These are phyloP conservation scores for Hygrophoropsis aurantiaca DNA, from an alignment of 768 basidiomycete genomes.

Conservation along the genomic window DNA sequence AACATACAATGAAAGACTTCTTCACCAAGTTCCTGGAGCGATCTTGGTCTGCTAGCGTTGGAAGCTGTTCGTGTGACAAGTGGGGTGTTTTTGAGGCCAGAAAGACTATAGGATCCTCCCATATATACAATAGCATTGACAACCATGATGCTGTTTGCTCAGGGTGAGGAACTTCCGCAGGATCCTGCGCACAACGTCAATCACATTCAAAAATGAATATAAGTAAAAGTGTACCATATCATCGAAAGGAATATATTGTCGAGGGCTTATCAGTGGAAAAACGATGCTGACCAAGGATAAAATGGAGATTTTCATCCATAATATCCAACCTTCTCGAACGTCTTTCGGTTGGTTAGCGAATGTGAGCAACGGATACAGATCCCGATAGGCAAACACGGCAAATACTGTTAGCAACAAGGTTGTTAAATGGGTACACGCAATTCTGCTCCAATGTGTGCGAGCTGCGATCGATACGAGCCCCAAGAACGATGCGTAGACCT, in stretches of 20 bases:
- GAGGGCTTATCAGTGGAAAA: conserved; percentile 56
- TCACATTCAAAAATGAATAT: neutral
- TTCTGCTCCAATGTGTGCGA: conserved; percentile 27
- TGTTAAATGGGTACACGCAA: conserved; percentile 44
- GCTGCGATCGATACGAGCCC: conserved; percentile 36
- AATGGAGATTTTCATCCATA: conserved; percentile 55
- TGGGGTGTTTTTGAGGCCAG: conserved; percentile 42
- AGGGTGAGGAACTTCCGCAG: conserved; percentile 27
- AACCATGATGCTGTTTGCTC: conserved; percentile 42
- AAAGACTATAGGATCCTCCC: conserved; percentile 51
- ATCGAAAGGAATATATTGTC: conserved; percentile 58
- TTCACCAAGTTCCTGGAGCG: conserved; percentile 31
- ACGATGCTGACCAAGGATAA: conserved; percentile 44
- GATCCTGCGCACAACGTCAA: conserved; percentile 17
- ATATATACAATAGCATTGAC: conserved; percentile 42
- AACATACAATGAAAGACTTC: conserved; percentile 32
- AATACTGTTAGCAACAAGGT: conserved; percentile 46
- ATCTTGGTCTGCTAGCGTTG: conserved; percentile 51
- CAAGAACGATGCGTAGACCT: conserved; percentile 44
- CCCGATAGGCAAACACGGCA: conserved; percentile 53
- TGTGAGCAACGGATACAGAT: conserved; percentile 59
- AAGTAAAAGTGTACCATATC: conserved; percentile 21
- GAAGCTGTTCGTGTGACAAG: conserved; percentile 42
- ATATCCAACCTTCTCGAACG: conserved; percentile 40
- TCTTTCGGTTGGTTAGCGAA: conserved; percentile 52